Evolutionary conservation across 1,139 yeast genomes (phyloP), one percentile per base, ranked within the genome.

Genomic region (Chernovozyma aurita): DNA sequence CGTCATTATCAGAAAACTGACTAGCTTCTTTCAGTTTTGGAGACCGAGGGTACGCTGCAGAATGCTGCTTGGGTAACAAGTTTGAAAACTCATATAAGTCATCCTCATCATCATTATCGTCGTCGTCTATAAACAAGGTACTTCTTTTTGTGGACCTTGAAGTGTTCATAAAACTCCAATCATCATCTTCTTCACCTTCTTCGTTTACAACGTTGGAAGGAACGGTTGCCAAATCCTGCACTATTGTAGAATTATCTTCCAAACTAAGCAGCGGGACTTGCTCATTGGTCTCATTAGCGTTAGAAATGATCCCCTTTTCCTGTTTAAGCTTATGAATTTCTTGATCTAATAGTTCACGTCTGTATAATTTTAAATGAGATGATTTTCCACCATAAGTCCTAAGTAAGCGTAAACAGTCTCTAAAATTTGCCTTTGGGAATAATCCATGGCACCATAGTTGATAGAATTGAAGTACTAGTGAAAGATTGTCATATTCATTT

Each of bases 361-460:
- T 52, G 45, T 70, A 69, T 8, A 58, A 37, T 35, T 52, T 61
- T 40, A 68, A 48, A 20, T 57, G 58, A 2, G 63, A 48, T 13
- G 70, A 59, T 41, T 63, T 56, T 15, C 55, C 48, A 2, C 66
- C 66, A 37, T 63, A 59, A 4, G 49, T 47, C 26, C 75, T 43
- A 1, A 69, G 41, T 40, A 70, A 47, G 27, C 53, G 59, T 17
- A 67, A 50, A 46, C 76, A 81, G 52, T 85, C 95, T 37, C 67
- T 63, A 46, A 86, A 85, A 42, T 74, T 80, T 2, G 95, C 88
- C 55, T 80, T 80, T 9, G 95, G 95, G 48, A 75, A 86, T 35
- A 86, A 53, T 4, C 79, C 75, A 55, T 86, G 95, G 20, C 90
- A 88, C 95, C 95, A 86, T 24, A 86, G 56, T 57, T 85, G 95